Base-by-base conservation (phyloP, 208 protist species). In the Leishmania martiniquensis region DNA sequence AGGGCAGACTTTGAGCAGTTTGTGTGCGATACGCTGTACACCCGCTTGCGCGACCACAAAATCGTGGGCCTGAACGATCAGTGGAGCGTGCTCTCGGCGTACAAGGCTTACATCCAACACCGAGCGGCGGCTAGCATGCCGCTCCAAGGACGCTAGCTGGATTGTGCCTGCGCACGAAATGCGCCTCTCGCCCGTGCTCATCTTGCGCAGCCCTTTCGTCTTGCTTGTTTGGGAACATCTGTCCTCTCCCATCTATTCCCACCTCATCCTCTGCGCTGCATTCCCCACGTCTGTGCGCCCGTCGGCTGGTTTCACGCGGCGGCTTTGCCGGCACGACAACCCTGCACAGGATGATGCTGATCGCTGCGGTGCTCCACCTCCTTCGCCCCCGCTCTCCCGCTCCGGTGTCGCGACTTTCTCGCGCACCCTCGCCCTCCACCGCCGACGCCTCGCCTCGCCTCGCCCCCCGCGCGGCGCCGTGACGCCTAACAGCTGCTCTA, bases 61-160 rank as follows among this genome's bases (percentile, higher is more conserved):
- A 44, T 47, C n/a, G 72, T 81, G 2, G 77, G 63, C 20, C 60
- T 29, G 39, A 39, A 32, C 12, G 13, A 77, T 51, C 37, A 62
- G 20, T 83, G 72, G 73, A 76, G 78, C 15, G 55, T 83, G 34
- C 54, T 25, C 57, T 77, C 78, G n/a, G 78, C 78, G 54, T 78
- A 70, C 63, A 39, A 42, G 34, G 47, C 70, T 37, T 74, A 62
- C 52, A 20, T 39, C 3, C 51, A 34, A 47, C 51, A 45, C 9
- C 52, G 37, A 34, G 20, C 20, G 7, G 70, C 52, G n/a, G 70
- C 32, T 45, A 44, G 44, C 34, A n/a, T 42, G 49, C 15, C 39
- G 65, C 32, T n/a, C 2, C 22, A 25, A 47, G 29, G 42, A 25
- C 42, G 47, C 3, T 47, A 47, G 42, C 42, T 2, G 42, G 37